These are phyloP conservation scores for Sequoiadendron giganteum DNA, from an alignment of 75 land plant species.

Conservation along the genomic window DNA sequence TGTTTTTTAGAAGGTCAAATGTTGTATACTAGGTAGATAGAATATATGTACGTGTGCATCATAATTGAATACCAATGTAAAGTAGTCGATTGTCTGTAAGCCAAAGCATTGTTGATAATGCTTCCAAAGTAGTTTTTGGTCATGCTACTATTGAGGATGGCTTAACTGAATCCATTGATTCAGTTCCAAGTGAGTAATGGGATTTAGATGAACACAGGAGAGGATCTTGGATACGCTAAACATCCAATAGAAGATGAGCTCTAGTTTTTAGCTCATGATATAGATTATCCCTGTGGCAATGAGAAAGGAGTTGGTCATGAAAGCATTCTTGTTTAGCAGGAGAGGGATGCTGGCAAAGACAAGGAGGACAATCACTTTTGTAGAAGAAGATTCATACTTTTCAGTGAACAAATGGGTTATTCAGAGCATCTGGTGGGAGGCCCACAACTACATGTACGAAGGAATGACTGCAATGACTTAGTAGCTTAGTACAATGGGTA, in stretches of 20 bases:
- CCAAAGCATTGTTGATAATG: constrained; percentile 93
- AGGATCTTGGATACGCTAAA: constrained; percentile 63
- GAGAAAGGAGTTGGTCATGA: constrained; percentile 65
- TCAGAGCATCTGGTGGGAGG: constrained; percentile 21
- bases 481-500: constrained; percentile 72
- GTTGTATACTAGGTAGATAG: too few species aligned
- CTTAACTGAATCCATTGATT: constrained; percentile 74
- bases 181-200: constrained; percentile 93
- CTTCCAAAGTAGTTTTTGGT: constrained; percentile 80
- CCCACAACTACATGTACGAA: constrained; percentile 39
- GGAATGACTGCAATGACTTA: constrained; percentile 43
- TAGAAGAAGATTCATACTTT: constrained; percentile 86
- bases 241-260: constrained; percentile 66
- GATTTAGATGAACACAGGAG: constrained; percentile 98
- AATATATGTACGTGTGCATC: too few species aligned
- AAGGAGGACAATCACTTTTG: constrained; percentile 83
- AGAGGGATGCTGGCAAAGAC: constrained; percentile 47
- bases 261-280: constrained; percentile 98
- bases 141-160: constrained; percentile 90
- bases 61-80: too few species aligned
- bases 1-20: too few species aligned
- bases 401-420: constrained; percentile 50
- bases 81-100: constrained; percentile 88
- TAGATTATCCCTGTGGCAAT: constrained; percentile 90
- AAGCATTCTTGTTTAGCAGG: constrained; percentile 51